Base-by-base conservation (phyloP, 148 eudicot species). In the Chenopodium suecicum region DNA sequence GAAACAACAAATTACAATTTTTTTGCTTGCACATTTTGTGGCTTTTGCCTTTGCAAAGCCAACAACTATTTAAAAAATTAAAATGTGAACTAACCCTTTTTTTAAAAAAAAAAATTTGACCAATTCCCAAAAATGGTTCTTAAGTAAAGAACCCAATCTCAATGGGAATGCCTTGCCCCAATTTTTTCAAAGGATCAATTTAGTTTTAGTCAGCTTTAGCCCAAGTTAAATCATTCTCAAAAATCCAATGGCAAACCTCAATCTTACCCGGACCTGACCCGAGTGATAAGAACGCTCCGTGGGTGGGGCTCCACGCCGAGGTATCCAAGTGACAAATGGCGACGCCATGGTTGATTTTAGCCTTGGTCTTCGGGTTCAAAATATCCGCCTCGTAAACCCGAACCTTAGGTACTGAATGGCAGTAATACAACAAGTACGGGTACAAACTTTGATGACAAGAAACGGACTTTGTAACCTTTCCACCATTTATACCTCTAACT, bases 241-340 rank as follows among this genome's bases (percentile, higher is more conserved):
- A 94, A 69, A 94, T 94, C 98, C 98, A 94, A 78, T 94, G 98
- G 63, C 98, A 94, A 16, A 94, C 98, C 83, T 94, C 98, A 41
- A 94, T 94, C 80, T 91, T 89, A 7, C 98, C 97, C 3, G 98
- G 98, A 74, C 91, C 85, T 73, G 93, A 82, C 58, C 98, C 98
- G 22, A 94, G 87, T 25, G 93, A 89, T 34, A 90, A 17, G 73
- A 94, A 94, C 0, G 98, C 97, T n/a, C 93, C 98, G 37, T 94
- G 98, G 77, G 83, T 88, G 31, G 93, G 80, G 64, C 98, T 91
- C 98, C 98, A 94, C 0, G 86, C 73, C 12, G 98, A 92, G 9
- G 98, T 94, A 74, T 94, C 98, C 31, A 94, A 13, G 31, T 94
- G 98, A 86, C 98, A 94, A 13, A 94, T 92, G 63, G 97, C 94